A percentile compares a stretch with the other conserved stretches of the same genome.
phyloP scores from a whole-genome alignment of 495 filamentous ascomycete species.

The Lophiostoma macrostomum region DNA sequence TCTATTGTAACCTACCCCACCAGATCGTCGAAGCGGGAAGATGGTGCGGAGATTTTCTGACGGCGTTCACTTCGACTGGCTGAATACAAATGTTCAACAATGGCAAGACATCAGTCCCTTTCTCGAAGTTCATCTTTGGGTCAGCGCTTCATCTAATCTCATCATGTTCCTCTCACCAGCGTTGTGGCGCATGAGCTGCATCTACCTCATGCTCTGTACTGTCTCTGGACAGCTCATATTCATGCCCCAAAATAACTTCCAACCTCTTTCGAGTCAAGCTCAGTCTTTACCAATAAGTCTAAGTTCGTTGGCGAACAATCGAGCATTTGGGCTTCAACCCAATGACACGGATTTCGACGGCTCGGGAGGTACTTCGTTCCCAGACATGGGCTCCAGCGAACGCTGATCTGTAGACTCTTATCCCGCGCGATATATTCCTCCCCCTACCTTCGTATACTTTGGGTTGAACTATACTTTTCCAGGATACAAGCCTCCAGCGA shows the following conservation, averaged over 20 bases:
- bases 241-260: constrained; percentile 12
- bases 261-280: constrained; percentile 2
- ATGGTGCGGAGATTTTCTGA: too few relatives aligned
- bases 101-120: too few relatives aligned
- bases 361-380: constrained; percentile 30
- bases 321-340: not conserved
- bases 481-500: constrained; percentile 44
- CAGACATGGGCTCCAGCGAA: not conserved
- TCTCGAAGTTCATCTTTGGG: too few relatives aligned
- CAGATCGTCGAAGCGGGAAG: too few relatives aligned
- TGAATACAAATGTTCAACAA: too few relatives aligned
- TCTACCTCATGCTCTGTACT: too few relatives aligned
- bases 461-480: constrained; percentile 50
- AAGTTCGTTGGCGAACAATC: not conserved
- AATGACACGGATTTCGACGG: constrained; percentile 45
- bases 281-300: not conserved
- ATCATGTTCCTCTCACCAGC: too few relatives aligned
- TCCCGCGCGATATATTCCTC: constrained; percentile 44
- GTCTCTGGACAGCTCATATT: constrained; percentile 2
- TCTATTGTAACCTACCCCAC: too few relatives aligned
- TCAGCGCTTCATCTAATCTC: too few relatives aligned
- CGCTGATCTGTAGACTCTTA: constrained; percentile 40
- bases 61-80: too few relatives aligned
- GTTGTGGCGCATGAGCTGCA: too few relatives aligned
- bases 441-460: constrained; percentile 43